phyloP scores from a whole-genome alignment of 768 basidiomycete genomes.

The Strobilomyces confusus region DNA sequence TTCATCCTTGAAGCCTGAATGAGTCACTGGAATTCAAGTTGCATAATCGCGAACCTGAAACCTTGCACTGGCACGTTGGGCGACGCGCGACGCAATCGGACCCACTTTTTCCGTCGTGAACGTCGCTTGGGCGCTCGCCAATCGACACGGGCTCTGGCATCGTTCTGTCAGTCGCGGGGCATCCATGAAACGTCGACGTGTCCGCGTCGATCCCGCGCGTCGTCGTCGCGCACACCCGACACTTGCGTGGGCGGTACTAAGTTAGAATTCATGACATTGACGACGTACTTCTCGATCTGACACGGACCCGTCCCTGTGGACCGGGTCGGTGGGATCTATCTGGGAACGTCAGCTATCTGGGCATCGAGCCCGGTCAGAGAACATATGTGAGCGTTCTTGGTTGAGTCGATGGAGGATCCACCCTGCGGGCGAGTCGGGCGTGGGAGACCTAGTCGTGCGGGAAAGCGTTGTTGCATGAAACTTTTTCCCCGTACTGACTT shows the following conservation, averaged over 20 bases:
- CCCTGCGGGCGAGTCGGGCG: no score
- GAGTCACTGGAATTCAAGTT: not conserved
- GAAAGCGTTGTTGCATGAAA: no score
- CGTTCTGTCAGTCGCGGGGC: not conserved
- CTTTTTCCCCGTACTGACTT: no score
- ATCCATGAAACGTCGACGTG: not conserved
- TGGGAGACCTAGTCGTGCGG: conserved; percentile 9
- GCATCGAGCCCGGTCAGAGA: no score
- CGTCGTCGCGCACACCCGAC: not conserved
- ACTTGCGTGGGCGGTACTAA: not conserved
- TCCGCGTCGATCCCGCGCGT: conserved; percentile 6
- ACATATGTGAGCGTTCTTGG: no score
- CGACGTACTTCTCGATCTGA: conserved; percentile 1
- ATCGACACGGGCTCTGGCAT: not conserved
- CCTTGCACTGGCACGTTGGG: no score
- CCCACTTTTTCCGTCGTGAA: not conserved
- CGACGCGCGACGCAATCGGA: not conserved
- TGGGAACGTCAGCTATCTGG: not conserved
- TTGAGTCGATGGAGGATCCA: no score
- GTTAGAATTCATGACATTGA: not conserved
- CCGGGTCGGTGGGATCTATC: not conserved
- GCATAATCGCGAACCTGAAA: no score
- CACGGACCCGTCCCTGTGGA: not conserved
- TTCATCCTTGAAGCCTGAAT: not conserved
- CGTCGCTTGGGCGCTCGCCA: not conserved